Evolutionary conservation across 192 early-diverging fungal species (phyloP).

Genomic region (Rhizophlyctis rosea): DNA sequence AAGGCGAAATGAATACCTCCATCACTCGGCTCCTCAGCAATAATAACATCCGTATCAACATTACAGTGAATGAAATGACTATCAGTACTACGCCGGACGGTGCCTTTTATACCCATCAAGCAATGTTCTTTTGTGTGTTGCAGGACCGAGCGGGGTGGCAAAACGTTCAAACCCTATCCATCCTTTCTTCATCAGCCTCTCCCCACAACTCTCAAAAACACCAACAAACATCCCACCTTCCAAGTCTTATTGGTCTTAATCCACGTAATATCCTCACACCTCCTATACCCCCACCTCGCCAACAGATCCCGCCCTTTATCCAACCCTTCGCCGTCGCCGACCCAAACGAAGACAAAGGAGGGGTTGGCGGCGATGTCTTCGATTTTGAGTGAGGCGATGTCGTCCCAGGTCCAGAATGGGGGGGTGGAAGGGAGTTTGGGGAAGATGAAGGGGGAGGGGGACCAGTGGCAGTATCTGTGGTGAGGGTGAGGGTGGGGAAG

Average conservation of each 20-base stretch:
- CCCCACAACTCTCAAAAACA: background rate
- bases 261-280: conserved; percentile 68
- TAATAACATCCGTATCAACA: conserved; percentile 66
- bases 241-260: conserved; percentile 56
- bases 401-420: conserved; percentile 31
- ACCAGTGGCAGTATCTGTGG: conserved; percentile 22
- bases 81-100: conserved; percentile 60
- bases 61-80: conserved; percentile 71
- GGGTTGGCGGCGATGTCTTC: conserved; percentile 56
- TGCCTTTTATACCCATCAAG: conserved; percentile 65
- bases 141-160: conserved; percentile 43
- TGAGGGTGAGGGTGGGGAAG: background rate
- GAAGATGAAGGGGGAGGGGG: background rate
- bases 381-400: conserved; percentile 53
- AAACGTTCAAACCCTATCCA: conserved; percentile 46
- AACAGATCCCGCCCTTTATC: conserved; percentile 57
- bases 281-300: conserved; percentile 60
- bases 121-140: conserved; percentile 65
- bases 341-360: conserved; percentile 65
- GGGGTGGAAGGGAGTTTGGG: background rate
- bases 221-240: conserved; percentile 23
- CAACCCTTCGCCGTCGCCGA: conserved; percentile 51
- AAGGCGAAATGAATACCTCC: too few species aligned
- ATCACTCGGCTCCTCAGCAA: conserved; percentile 51
- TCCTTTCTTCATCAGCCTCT: too few species aligned